These are phyloP conservation scores for Chalciporus piperatus DNA, from an alignment of 768 basidiomycete genomes.

Conservation along the genomic window DNA sequence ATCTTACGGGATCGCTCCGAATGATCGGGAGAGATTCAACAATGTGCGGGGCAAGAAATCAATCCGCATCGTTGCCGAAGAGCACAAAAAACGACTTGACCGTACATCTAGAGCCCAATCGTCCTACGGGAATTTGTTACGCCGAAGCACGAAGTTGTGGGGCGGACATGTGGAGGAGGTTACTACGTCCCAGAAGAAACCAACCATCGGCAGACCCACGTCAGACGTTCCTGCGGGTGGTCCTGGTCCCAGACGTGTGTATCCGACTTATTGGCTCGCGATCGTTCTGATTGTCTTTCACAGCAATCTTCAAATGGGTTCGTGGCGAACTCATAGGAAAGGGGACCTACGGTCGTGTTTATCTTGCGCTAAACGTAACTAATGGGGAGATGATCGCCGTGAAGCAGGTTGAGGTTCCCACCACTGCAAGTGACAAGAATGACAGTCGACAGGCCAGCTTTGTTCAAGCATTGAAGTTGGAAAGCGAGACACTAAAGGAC, in stretches of 20 bases:
- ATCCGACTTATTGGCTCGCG: slow-evolving; percentile 3
- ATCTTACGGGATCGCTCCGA: slow-evolving; percentile 37
- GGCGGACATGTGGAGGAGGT: slow-evolving; percentile 92
- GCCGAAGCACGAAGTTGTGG: slow-evolving; percentile 94
- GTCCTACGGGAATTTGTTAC: slow-evolving; percentile 49
- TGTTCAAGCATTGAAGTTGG: slow-evolving; percentile 89
- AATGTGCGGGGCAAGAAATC: slow-evolving; percentile 77
- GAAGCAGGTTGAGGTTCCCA: slow-evolving; percentile 96
- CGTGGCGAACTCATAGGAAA: slow-evolving; percentile 97
- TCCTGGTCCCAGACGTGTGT: slow-evolving; percentile 68
- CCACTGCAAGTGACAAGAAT: slow-evolving; percentile 86
- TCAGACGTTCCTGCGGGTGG: slow-evolving; percentile 64
- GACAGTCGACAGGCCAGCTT: slow-evolving; percentile 81
- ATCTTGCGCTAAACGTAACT: slow-evolving; percentile 92
- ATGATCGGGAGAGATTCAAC: slow-evolving; percentile 37
- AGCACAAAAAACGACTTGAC: slow-evolving; percentile 76
- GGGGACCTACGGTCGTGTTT: slow-evolving; percentile 95
- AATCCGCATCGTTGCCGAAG: slow-evolving; percentile 88
- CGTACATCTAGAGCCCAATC: slow-evolving; percentile 62
- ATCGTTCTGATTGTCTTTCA: slow-evolving; percentile 18
- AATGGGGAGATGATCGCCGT: slow-evolving; percentile 99
- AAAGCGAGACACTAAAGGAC: slow-evolving; percentile 95
- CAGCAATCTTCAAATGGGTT: slow-evolving; percentile 96
- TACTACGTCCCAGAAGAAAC: slow-evolving; percentile 65
- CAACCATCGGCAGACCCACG: slow-evolving; percentile 37